A percentile compares a stretch with the other conserved stretches of the same genome.
phyloP scores from a whole-genome alignment of 495 filamentous ascomycete genomes.

The Podospora tetraspora region DNA sequence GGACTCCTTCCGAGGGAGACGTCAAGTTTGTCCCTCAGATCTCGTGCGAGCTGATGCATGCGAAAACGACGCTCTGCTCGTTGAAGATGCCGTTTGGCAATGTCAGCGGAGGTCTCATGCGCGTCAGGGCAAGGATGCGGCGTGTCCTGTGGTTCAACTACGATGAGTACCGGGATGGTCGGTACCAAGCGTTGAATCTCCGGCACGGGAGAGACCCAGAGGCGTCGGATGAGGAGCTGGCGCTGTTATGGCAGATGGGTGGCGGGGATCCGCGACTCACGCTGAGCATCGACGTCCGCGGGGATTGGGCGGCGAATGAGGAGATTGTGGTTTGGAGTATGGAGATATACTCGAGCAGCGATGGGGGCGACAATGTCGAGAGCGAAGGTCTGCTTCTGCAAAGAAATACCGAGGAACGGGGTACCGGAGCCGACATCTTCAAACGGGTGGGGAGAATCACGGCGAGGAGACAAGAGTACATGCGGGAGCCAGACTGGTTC shows the following conservation, averaged over 20 bases:
- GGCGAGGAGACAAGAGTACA: neutral
- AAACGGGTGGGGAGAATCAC: neutral
- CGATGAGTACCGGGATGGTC: neutral
- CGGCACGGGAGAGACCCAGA: neutral
- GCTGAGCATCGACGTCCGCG: neutral
- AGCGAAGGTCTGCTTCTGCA: neutral
- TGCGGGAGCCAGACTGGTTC: conserved; percentile 4
- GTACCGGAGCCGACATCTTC: neutral
- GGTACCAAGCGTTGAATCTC: conserved; percentile 1
- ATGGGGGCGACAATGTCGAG: neutral
- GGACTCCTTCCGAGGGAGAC: neutral
- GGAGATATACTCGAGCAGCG: neutral
- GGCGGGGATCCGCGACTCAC: neutral
- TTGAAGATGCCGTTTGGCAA: neutral
- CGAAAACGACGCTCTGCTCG: neutral
- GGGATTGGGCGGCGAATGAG: neutral
- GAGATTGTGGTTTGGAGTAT: conserved; percentile 4
- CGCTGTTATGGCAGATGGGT: neutral
- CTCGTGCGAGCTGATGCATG: neutral
- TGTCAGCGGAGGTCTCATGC: neutral
- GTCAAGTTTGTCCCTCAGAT: neutral
- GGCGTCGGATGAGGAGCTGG: conserved; percentile 1
- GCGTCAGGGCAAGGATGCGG: neutral
- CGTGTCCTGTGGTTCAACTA: conserved; percentile 4
- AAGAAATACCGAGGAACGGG: neutral